phyloP scores from a whole-genome alignment of 2,329 filamentous ascomycete species.

The Colletotrichum endophyticum region DNA sequence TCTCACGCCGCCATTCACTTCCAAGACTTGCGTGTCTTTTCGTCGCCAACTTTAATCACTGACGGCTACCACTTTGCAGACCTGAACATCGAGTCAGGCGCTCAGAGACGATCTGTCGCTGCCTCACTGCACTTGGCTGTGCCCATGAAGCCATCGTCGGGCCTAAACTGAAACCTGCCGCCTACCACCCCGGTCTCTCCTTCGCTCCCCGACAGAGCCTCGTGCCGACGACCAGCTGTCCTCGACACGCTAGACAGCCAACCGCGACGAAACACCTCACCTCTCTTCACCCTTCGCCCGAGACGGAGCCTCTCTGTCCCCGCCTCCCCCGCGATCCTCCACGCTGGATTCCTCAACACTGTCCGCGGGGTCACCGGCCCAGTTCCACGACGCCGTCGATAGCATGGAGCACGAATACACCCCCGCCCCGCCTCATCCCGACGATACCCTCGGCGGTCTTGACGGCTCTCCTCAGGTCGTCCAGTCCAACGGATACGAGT shows the following conservation, averaged over 20 bases:
- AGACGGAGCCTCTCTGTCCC: constrained; percentile 21
- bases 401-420: constrained; percentile 54
- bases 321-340: constrained; percentile 24
- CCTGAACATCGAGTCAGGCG: neutral
- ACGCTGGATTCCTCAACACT: constrained; percentile 60
- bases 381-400: constrained; percentile 58
- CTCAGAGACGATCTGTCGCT: neutral
- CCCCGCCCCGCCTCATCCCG: constrained; percentile 40
- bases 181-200: neutral
- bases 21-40: neutral
- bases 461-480: constrained; percentile 50
- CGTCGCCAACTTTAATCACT: constrained; percentile 1
- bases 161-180: constrained; percentile 19
- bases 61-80: neutral
- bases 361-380: constrained; percentile 54
- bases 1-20: neutral
- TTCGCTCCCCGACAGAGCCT: neutral
- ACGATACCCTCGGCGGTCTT: constrained; percentile 56
- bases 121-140: neutral
- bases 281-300: constrained; percentile 21
- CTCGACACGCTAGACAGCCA: neutral
- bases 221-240: neutral
- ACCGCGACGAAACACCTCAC: neutral
- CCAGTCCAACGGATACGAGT: constrained; percentile 37
- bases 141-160: constrained; percentile 19